Percentiles rank a stretch among this genome's conserved stretches.
These are phyloP conservation scores for Pyrenophora graminea DNA, from an alignment of 2,329 filamentous ascomycete species.

Conservation along the genomic window DNA sequence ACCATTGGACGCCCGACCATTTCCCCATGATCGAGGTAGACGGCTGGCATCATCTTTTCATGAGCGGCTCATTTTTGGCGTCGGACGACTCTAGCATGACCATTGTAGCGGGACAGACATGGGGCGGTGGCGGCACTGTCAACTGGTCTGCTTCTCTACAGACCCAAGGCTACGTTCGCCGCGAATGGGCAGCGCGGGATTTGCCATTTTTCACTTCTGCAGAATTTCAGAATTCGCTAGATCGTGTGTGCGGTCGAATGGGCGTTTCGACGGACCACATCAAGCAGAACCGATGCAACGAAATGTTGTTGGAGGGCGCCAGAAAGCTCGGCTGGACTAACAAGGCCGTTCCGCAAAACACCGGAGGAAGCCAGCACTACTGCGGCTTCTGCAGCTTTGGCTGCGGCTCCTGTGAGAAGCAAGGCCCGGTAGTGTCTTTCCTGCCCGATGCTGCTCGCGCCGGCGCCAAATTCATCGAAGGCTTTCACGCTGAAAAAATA, in stretches of 20 bases:
- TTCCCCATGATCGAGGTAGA: constrained; percentile 73
- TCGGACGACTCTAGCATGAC: constrained; percentile 57
- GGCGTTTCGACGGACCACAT: constrained; percentile 70
- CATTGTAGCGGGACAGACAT: constrained; percentile 71
- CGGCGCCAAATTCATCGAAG: constrained; percentile 82
- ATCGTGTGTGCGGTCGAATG: constrained; percentile 78
- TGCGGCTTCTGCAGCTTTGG: constrained; percentile 68
- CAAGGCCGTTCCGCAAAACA: constrained; percentile 77
- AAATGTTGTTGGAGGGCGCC: constrained; percentile 73
- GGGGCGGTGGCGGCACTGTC: constrained; percentile 84
- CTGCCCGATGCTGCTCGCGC: constrained; percentile 77
- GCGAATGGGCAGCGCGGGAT: constrained; percentile 76
- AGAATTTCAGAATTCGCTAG: constrained; percentile 77
- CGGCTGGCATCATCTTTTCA: constrained; percentile 68
- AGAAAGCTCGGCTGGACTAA: constrained; percentile 73
- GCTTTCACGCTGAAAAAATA: constrained; percentile 72
- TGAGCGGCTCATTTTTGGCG: constrained; percentile 65
- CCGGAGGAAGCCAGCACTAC: constrained; percentile 71
- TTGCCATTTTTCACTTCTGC: constrained; percentile 74
- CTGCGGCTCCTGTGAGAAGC: constrained; percentile 71
- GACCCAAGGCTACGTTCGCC: constrained; percentile 75
- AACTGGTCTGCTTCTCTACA: constrained; percentile 77
- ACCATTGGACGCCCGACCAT: constrained; percentile 72
- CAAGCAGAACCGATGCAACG: constrained; percentile 74
- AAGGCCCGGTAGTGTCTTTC: constrained; percentile 76